Percentiles rank a stretch among this genome's conserved stretches.
phyloP scores from a whole-genome alignment of 2,329 filamentous ascomycete genomes.

The Akanthomyces muscarius region DNA sequence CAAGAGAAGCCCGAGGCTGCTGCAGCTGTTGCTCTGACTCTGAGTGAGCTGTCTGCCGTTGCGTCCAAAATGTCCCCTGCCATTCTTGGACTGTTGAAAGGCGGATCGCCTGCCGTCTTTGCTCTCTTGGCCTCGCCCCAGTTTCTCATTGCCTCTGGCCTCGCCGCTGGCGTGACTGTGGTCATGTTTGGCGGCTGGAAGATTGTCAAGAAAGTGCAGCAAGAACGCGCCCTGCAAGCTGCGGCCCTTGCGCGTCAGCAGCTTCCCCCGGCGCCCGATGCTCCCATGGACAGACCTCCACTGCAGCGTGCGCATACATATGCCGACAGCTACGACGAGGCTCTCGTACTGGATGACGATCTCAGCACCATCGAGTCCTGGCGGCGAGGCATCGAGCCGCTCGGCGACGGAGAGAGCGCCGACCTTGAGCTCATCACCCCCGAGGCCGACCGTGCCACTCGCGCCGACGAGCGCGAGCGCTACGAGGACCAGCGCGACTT shows the following conservation, averaged over 20 bases:
- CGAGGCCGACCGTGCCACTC: slow-evolving; percentile 46
- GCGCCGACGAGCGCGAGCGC: slow-evolving; percentile 29
- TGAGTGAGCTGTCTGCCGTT: slow-evolving; percentile 84
- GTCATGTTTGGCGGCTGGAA: slow-evolving; percentile 96
- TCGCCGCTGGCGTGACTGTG: slow-evolving; percentile 88
- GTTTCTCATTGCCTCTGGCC: slow-evolving; percentile 87
- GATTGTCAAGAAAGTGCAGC: slow-evolving; percentile 81
- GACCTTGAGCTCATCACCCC: slow-evolving; percentile 57
- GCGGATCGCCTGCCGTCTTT: slow-evolving; percentile 79
- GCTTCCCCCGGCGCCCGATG: slow-evolving; percentile 17
- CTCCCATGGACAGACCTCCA: slow-evolving; percentile 13
- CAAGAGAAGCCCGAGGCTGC: slow-evolving; percentile 78
- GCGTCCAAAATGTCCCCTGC: slow-evolving; percentile 79
- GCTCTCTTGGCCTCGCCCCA: slow-evolving; percentile 84
- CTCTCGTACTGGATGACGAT: slow-evolving; percentile 54
- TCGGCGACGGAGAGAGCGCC: slow-evolving; percentile 43
- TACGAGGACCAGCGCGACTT: slow-evolving; percentile 32
- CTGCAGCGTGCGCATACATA: slow-evolving; percentile 27
- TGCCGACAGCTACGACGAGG: slow-evolving; percentile 46
- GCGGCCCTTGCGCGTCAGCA: slow-evolving; percentile 29
- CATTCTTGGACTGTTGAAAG: slow-evolving; percentile 71
- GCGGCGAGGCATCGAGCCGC: slow-evolving; percentile 52
- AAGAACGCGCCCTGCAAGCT: slow-evolving; percentile 32
- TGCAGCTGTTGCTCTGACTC: slow-evolving; percentile 85
- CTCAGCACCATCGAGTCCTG: slow-evolving; percentile 56